These are phyloP conservation scores for Kockovaella imperatae DNA, from an alignment of 768 basidiomycete species.

Conservation along the genomic window DNA sequence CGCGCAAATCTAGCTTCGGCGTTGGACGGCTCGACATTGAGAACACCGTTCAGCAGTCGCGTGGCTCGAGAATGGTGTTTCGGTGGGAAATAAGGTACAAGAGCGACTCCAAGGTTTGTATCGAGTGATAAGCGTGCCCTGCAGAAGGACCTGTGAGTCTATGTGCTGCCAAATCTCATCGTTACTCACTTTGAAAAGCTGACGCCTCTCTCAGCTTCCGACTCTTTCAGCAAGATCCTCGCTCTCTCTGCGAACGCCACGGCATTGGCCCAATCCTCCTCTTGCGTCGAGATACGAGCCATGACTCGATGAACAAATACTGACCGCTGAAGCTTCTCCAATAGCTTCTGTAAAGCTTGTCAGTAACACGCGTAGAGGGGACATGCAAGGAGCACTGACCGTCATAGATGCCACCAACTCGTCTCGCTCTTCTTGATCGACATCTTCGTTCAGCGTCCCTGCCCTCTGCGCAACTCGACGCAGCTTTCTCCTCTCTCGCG, in stretches of 20 bases:
- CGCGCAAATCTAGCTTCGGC: slow-evolving; percentile 62
- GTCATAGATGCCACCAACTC: slow-evolving; percentile 59
- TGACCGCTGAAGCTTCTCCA: slow-evolving; percentile 50
- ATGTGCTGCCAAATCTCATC: background rate
- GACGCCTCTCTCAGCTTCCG: slow-evolving; percentile 57
- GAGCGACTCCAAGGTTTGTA: slow-evolving; percentile 60
- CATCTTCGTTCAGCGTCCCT: slow-evolving; percentile 25
- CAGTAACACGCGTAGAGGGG: slow-evolving; percentile 2
- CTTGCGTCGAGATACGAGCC: slow-evolving; percentile 58
- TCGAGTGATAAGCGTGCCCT: slow-evolving; percentile 53
- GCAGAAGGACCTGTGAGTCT: too few species aligned
- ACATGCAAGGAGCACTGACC: slow-evolving; percentile 47
- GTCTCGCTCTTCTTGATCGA: slow-evolving; percentile 48
- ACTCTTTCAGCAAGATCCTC: slow-evolving; percentile 52
- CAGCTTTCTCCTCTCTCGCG: slow-evolving; percentile 27
- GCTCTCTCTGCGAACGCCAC: slow-evolving; percentile 66
- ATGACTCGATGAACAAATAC: slow-evolving; percentile 62
- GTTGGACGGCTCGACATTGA: slow-evolving; percentile 58
- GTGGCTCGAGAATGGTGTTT: slow-evolving; percentile 79
- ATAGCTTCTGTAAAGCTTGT: slow-evolving; percentile 22
- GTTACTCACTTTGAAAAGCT: slow-evolving; percentile 47
- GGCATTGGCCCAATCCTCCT: slow-evolving; percentile 66
- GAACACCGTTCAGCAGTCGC: slow-evolving; percentile 63
- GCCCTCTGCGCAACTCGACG: slow-evolving; percentile 30
- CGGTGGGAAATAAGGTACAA: slow-evolving; percentile 79